These are phyloP conservation scores for Coprinopsis cinerea DNA, from an alignment of 768 basidiomycete species.

Conservation along the genomic window DNA sequence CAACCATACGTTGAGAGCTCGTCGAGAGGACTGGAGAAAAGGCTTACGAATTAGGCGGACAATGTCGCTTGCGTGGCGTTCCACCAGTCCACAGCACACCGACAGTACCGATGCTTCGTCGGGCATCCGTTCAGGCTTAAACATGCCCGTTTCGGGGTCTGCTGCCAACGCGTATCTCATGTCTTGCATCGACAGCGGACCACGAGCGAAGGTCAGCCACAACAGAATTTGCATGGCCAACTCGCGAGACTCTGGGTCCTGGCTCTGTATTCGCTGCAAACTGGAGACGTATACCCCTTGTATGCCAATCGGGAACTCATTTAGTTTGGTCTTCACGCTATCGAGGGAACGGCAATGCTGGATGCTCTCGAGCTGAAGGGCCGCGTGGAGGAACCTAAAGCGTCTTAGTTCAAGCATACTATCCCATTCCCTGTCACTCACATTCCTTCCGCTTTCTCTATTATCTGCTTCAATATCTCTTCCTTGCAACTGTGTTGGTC, in stretches of 20 bases:
- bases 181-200: background rate
- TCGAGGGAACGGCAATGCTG: background rate
- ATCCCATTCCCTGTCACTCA: background rate
- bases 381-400: slow-evolving; percentile 4
- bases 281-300: background rate
- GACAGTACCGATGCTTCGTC: background rate
- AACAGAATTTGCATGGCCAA: background rate
- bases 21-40: too few species aligned
- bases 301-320: slow-evolving; percentile 1
- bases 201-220: background rate
- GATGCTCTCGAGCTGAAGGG: slow-evolving; percentile 3
- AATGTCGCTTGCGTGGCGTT: background rate
- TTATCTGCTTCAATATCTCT: background rate
- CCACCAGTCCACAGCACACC: background rate
- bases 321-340: background rate
- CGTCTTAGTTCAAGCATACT: background rate
- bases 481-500: background rate
- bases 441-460: background rate
- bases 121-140: background rate
- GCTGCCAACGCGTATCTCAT: background rate
- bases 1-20: too few species aligned
- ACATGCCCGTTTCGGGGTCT: background rate
- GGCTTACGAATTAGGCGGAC: background rate
- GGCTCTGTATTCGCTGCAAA: background rate
- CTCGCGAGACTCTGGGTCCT: background rate